These are phyloP conservation scores for Collybia sordida DNA, from an alignment of 768 basidiomycete species.

Conservation along the genomic window DNA sequence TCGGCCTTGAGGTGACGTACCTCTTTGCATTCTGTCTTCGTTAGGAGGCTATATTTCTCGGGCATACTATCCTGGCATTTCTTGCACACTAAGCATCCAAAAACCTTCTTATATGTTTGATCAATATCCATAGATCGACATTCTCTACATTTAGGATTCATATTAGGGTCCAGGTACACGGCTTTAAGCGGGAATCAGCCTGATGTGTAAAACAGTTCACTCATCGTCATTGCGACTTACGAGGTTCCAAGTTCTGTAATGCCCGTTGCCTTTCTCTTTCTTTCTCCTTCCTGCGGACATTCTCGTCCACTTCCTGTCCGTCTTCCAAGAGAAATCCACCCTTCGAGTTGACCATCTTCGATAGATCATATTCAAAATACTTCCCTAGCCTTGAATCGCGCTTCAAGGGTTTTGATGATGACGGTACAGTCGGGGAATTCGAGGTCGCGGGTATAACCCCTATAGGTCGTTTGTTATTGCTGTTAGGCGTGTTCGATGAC, in stretches of 20 bases:
- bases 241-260: conserved; percentile 71
- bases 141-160: conserved; percentile 84
- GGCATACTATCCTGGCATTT: conserved; percentile 87
- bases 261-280: conserved; percentile 79
- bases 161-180: conserved; percentile 67
- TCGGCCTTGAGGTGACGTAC: conserved; percentile 35
- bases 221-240: conserved; percentile 37
- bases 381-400: conserved; percentile 81
- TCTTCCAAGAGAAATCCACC: conserved; percentile 95
- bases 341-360: conserved; percentile 95
- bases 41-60: conserved; percentile 91
- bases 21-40: conserved; percentile 98
- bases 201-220: neutral
- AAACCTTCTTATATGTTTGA: conserved; percentile 75
- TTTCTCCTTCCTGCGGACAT: conserved; percentile 72
- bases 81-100: conserved; percentile 84
- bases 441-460: conserved; percentile 54
- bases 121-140: conserved; percentile 92
- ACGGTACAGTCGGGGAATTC: conserved; percentile 58
- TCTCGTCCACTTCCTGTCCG: conserved; percentile 77
- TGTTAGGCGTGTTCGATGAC: conserved; percentile 49
- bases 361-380: conserved; percentile 96
- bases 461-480: conserved; percentile 77
- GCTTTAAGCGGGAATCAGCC: conserved; percentile 42
- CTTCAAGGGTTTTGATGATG: conserved; percentile 52